Evolutionary conservation across 2,329 filamentous ascomycete genomes (phyloP).

Genomic region (Colletotrichum liaoningense): DNA sequence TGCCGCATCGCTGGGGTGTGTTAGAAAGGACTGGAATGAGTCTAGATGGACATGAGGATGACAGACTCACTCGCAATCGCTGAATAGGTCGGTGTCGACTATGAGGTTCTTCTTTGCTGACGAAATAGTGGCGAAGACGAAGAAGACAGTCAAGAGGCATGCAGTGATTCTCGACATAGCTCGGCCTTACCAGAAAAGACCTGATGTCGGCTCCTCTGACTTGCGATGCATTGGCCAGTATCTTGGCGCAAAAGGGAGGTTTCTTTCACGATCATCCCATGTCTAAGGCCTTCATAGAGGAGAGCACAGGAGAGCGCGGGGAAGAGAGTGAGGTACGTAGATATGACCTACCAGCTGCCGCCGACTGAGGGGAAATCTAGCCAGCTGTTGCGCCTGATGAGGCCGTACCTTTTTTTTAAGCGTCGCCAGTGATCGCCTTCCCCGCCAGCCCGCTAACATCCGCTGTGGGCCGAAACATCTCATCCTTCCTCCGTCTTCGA

Average conservation of each 20-base stretch:
- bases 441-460: constrained; percentile 7
- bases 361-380: background rate
- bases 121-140: background rate
- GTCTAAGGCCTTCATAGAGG: no score
- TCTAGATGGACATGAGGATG: background rate
- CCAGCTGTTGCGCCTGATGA: no score
- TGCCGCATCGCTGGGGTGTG: constrained; percentile 49
- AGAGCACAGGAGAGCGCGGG: background rate
- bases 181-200: no score
- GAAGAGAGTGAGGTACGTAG: background rate
- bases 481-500: background rate
- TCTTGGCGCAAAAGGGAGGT: background rate
- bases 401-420: background rate
- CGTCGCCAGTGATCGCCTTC: background rate
- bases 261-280: background rate
- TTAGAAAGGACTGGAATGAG: background rate
- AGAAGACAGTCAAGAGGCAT: background rate
- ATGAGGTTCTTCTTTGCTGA: constrained; percentile 49
- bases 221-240: background rate
- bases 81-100: constrained; percentile 59
- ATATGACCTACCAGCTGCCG: background rate
- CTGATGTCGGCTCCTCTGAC: background rate
- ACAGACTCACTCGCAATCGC: constrained; percentile 55
- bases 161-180: background rate
- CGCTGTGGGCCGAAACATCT: constrained; percentile 1